phyloP scores from a whole-genome alignment of 768 basidiomycete species.

The Collybia sp. region DNA sequence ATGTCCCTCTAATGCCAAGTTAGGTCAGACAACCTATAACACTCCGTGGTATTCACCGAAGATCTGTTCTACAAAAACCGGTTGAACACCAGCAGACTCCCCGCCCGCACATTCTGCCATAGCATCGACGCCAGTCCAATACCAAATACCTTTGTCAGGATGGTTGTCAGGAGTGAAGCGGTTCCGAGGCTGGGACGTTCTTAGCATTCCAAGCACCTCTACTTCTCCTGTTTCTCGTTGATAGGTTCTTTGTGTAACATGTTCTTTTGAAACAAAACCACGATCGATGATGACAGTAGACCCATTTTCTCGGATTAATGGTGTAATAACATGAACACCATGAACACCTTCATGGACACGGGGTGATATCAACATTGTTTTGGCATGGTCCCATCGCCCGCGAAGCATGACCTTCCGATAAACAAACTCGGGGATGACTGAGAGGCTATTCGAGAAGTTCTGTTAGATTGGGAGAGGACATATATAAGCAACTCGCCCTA shows the following conservation, averaged over 20 bases:
- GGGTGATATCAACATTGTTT: slow-evolving; percentile 79
- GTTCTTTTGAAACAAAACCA: slow-evolving; percentile 53
- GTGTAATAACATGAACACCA: slow-evolving; percentile 87
- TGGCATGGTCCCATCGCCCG: slow-evolving; percentile 77
- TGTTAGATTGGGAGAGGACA: slow-evolving; percentile 10
- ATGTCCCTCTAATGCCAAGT: slow-evolving; percentile 64
- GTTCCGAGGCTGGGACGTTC: slow-evolving; percentile 70
- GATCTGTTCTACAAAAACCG: slow-evolving; percentile 87
- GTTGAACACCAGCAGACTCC: slow-evolving; percentile 66
- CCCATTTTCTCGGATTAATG: slow-evolving; percentile 73
- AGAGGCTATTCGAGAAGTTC: slow-evolving; percentile 34
- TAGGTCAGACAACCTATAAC: not conserved
- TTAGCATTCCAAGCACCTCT: slow-evolving; percentile 82
- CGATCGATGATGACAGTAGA: slow-evolving; percentile 89
- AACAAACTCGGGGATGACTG: slow-evolving; percentile 81
- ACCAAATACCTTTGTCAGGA: slow-evolving; percentile 79
- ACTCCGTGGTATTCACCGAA: slow-evolving; percentile 55
- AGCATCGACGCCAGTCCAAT: slow-evolving; percentile 80
- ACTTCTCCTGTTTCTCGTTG: slow-evolving; percentile 50
- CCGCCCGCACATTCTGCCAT: slow-evolving; percentile 82
- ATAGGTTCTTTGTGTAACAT: slow-evolving; percentile 12
- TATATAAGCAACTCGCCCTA: slow-evolving; percentile 28
- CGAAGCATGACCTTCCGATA: slow-evolving; percentile 80
- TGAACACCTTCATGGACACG: slow-evolving; percentile 84
- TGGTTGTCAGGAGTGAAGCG: slow-evolving; percentile 87